A percentile compares a stretch with the other conserved stretches of the same genome.
phyloP scores from a whole-genome alignment of 352 stramenopile genomes.

The Albugo laibachii region DNA sequence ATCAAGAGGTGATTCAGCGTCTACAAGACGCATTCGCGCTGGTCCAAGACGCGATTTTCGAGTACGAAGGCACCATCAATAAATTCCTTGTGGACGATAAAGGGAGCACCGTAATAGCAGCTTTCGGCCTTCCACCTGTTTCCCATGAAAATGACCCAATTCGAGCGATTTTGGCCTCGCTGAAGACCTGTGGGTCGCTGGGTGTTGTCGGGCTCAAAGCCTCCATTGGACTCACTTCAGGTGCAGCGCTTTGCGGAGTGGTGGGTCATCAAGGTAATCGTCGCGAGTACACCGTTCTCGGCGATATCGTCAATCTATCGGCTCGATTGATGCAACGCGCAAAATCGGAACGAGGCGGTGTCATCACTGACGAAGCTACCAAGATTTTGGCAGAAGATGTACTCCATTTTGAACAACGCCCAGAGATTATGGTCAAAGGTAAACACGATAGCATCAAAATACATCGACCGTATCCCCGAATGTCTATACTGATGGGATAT shows the following conservation, averaged over 20 bases:
- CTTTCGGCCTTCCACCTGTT: constrained; percentile 82
- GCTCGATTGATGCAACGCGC: constrained; percentile 84
- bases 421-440: constrained; percentile 82
- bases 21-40: constrained; percentile 60
- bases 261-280: constrained; percentile 80
- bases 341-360: constrained; percentile 60
- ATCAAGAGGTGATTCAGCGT: constrained; percentile 37
- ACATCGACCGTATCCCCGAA: constrained; percentile 66
- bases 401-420: constrained; percentile 77
- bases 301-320: constrained; percentile 87
- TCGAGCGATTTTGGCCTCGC: constrained; percentile 72
- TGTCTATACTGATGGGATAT: constrained; percentile 67
- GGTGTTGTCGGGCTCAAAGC: constrained; percentile 47
- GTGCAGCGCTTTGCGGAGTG: constrained; percentile 82
- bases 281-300: constrained; percentile 86
- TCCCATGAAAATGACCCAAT: constrained; percentile 84
- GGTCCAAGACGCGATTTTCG: constrained; percentile 82
- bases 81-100: constrained; percentile 94
- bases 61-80: constrained; percentile 91
- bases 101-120: constrained; percentile 84
- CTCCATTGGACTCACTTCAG: constrained; percentile 83
- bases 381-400: constrained; percentile 68
- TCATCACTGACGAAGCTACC: constrained; percentile 78
- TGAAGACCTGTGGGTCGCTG: constrained; percentile 66
- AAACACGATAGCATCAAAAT: constrained; percentile 84